Evolutionary conservation across 306 rosid genomes (phyloP), one percentile per base, ranked within the genome.

Genomic region (Corylus heterophylla): DNA sequence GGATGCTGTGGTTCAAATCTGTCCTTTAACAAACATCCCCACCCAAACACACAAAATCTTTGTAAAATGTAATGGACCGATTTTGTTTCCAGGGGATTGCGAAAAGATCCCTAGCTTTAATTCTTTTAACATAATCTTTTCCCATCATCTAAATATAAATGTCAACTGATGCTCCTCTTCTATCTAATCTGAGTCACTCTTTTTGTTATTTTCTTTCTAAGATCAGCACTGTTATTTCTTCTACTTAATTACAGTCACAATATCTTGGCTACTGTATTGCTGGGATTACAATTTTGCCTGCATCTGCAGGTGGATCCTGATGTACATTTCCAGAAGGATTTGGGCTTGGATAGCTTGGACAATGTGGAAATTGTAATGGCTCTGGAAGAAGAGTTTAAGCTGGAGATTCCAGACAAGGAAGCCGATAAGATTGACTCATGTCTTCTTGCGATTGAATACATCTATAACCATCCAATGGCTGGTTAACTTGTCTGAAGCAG

Each of bases 341-440:
- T 95, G 89, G 98, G 96, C 37, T 88, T 95, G 86, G 98, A 95
- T 82, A 95, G 98, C 94, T 88, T 92, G 91, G 98, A 95, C 84
- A 95, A 71, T 14, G 98, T 95, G 90, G 98, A 95, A 87, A 91
- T 92, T 77, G 98, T 95, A 54, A 92, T 95, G 94, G 98, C 97
- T 49, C 82, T 95, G 50, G 98, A 95, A 84, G 98, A 95, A 77
- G 98, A 92, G 87, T 95, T 95, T 95, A 92, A 95, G 89, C 90
- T 92, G 72, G 97, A 95, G 90, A 95, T 92, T 71, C 98, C 98
- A 5, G 97, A 95, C 86, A 78, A 82, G 87, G 98, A 95, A 85
- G 98, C 98, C 22, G 98, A 85, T 82, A 92, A 88, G 84, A 91
- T 95, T 16, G 97, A 95, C 78, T 92, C 98, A 8, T 74, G 83